A percentile compares a stretch with the other conserved stretches of the same genome.
These are phyloP conservation scores for Lentinula guzmanii DNA, from an alignment of 768 basidiomycete genomes.

Conservation along the genomic window DNA sequence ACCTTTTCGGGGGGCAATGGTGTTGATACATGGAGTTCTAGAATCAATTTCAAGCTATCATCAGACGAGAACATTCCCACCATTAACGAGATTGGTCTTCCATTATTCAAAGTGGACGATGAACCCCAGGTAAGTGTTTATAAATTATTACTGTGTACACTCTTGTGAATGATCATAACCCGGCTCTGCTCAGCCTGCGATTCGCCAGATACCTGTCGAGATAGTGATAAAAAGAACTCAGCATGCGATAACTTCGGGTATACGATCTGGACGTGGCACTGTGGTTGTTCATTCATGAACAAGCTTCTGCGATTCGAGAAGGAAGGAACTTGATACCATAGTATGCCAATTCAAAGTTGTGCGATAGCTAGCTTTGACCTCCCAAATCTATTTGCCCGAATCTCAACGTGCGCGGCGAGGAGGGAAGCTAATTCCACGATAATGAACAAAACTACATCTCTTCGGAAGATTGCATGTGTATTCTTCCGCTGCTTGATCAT, in stretches of 20 bases:
- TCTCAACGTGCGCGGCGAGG: too few species aligned
- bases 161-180: background rate
- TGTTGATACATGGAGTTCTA: background rate
- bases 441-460: background rate
- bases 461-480: background rate
- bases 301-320: background rate
- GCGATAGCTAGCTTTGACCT: background rate
- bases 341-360: too few species aligned
- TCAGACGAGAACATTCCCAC: background rate
- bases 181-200: background rate
- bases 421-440: too few species aligned
- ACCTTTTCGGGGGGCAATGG: background rate
- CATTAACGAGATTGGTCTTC: conserved; percentile 6
- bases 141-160: background rate
- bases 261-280: background rate
- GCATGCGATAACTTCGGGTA: background rate
- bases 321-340: too few species aligned
- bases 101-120: background rate
- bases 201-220: background rate
- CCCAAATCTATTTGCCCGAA: background rate
- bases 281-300: background rate
- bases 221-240: background rate
- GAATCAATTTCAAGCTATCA: background rate
- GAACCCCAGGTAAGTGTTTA: background rate
- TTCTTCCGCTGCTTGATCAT: background rate